Base-by-base conservation (phyloP, 2,329 filamentous ascomycete genomes). In the Nannizziopsis barbatae region DNA sequence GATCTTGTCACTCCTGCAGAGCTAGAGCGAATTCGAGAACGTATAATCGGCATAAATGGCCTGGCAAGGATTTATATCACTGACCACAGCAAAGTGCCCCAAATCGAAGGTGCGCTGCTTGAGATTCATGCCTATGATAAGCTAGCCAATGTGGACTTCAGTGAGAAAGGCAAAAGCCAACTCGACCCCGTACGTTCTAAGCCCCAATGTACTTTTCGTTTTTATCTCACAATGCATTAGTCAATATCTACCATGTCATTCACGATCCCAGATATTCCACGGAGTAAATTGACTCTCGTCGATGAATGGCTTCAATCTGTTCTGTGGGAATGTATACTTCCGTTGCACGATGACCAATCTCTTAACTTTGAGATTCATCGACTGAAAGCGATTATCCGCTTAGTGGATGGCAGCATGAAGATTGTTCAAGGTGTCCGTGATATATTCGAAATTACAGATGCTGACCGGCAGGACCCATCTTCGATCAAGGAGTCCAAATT, bases 121-220 rank as follows among this genome's bases (percentile, higher is more conserved):
- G 90, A 96, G 65, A 71, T 98, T 27, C 86, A 95, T 62, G 90
- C 92, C 0, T 98, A 98, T 63, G 86, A 95, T 58, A 77, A 83
- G 53, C 82, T 95, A 30, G 77, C 80, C 30, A 77, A 77, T 50
- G 68, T 93, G 27, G 82, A 88, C 50, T 83, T 84, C 49, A 75
- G 75, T 7, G 73, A 70, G 35, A 88, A 87, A 63, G 88, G 87
- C 0, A 88, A 95, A 62, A 94, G 86, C 57, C 88, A 95, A 68
- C 73, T 96, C 9, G 92, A 98, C 66, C 81, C 87, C 22, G 85
- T 89, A 68, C 62, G 80, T 58, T 48, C 27, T 11, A 14, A 5
- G 15, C 38, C 10, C 18, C 8, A 7, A 40, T 9, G n/a, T 14
- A n/a, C 10, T 4, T 6, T 9, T 10, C 3, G 14, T 17, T 33